A percentile compares a stretch with the other conserved stretches of the same genome.
Evolutionary conservation across 164 flowering plant species (phyloP).

Genomic region (Paratinospora sagittata): DNA sequence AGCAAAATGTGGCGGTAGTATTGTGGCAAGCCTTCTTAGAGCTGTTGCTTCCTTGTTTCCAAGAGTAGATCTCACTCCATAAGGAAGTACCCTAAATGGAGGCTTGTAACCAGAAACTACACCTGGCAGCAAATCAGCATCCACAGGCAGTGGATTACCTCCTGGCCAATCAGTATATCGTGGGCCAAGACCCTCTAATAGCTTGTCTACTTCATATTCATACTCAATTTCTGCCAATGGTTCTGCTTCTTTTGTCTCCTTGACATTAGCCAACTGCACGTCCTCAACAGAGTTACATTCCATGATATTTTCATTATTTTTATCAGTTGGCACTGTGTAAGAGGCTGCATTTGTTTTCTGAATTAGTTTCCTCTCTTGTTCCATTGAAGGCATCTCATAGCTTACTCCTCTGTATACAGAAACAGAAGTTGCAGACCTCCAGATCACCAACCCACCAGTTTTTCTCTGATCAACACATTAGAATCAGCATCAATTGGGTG

Average conservation of each 20-base stretch:
- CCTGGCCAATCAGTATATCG: conserved; percentile 90
- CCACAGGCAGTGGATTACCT: conserved; percentile 76
- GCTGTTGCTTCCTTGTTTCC: conserved; percentile 57
- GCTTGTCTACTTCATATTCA: conserved; percentile 73
- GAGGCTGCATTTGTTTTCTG: conserved; percentile 17
- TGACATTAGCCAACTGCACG: conserved; percentile 15
- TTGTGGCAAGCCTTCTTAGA: conserved; percentile 69
- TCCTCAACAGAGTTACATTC: conserved; percentile 15
- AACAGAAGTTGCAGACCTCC: conserved; percentile 87
- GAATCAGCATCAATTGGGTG: not conserved
- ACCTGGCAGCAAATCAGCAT: conserved; percentile 89
- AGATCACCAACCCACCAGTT: conserved; percentile 93
- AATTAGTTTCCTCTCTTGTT: conserved; percentile 27
- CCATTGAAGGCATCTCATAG: conserved; percentile 48
- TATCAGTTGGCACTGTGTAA: conserved; percentile 15
- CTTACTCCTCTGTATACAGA: conserved; percentile 73
- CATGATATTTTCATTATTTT: conserved; percentile 12
- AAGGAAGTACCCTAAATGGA: conserved; percentile 88
- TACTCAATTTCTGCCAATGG: conserved; percentile 44
- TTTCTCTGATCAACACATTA: conserved; percentile 52
- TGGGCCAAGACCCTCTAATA: conserved; percentile 79
- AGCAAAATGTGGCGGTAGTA: conserved; percentile 94
- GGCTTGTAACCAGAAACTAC: conserved; percentile 63
- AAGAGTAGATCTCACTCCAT: conserved; percentile 63
- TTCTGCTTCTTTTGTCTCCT: conserved; percentile 24